Percentiles rank a stretch among this genome's conserved stretches.
Conservation (phyloP, 2,329 filamentous ascomycete species). For the Cytospora schulzeri region DNA sequence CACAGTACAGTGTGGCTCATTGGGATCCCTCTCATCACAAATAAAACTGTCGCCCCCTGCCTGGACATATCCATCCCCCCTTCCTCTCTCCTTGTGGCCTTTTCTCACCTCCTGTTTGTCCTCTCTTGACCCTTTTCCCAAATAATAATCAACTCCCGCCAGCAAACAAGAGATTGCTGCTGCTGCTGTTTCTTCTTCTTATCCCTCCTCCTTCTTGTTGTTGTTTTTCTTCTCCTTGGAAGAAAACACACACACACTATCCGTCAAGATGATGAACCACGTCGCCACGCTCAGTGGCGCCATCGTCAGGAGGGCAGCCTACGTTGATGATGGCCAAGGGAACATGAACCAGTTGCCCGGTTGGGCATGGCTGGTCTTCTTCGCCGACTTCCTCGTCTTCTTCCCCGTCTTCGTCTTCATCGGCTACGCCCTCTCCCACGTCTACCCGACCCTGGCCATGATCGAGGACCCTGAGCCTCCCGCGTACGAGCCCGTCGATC, state of each 20-base stretch:
- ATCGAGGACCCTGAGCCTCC: constrained; percentile 60
- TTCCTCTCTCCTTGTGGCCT: background rate
- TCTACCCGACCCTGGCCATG: constrained; percentile 59
- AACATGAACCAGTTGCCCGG: constrained; percentile 37
- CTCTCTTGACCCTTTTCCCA: background rate
- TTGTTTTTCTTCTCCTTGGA: no score
- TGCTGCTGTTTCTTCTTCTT: background rate
- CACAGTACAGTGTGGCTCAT: background rate
- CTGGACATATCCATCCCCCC: background rate
- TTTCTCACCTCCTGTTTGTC: background rate
- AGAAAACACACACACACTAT: no score
- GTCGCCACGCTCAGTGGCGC: constrained; percentile 19
- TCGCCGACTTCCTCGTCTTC: constrained; percentile 47
- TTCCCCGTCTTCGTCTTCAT: constrained; percentile 47
- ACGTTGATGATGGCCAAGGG: constrained; percentile 6
- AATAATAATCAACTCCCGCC: background rate
- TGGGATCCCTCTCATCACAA: background rate
- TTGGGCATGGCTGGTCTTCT: constrained; percentile 45
- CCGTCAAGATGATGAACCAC: constrained; percentile 13
- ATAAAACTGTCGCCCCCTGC: background rate
- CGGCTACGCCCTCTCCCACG: constrained; percentile 51
- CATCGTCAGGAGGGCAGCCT: constrained; percentile 22
- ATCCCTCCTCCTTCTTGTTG: background rate
- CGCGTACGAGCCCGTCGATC: constrained; percentile 54
- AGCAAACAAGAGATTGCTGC: background rate